Percentiles rank a stretch among this genome's conserved stretches.
phyloP scores from a whole-genome alignment of 306 rosid species.

The Chamaecrista fasciculata region DNA sequence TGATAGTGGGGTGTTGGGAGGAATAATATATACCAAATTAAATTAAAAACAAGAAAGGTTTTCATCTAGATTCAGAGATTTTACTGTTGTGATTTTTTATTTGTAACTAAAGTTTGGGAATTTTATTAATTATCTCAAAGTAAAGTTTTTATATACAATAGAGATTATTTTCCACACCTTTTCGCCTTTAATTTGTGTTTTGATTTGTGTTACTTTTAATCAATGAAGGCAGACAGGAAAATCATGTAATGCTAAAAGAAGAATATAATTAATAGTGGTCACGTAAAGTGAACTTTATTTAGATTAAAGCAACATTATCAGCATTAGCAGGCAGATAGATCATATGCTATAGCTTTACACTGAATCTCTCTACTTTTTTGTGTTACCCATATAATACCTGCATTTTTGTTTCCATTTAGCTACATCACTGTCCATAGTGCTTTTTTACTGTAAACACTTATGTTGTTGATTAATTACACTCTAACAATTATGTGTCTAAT shows the following conservation, averaged over 20 bases:
- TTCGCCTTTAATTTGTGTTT: background rate
- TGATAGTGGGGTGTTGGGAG: background rate
- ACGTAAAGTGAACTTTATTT: slow-evolving; percentile 15
- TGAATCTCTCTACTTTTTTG: background rate
- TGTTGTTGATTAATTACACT: slow-evolving; percentile 18
- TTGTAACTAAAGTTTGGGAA: background rate
- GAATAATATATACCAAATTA: background rate
- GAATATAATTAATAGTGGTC: slow-evolving; percentile 17
- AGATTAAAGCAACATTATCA: slow-evolving; percentile 30
- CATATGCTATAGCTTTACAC: slow-evolving; percentile 8
- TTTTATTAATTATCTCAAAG: background rate
- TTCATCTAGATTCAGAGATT: background rate
- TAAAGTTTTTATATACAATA: background rate
- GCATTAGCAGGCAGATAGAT: slow-evolving; percentile 24
- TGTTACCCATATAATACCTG: slow-evolving; percentile 32
- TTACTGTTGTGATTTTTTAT: background rate
- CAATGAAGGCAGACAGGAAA: slow-evolving; percentile 35
- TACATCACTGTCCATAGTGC: slow-evolving; percentile 26
- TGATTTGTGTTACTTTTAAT: slow-evolving; percentile 8
- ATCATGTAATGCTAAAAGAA: background rate
- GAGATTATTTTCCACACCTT: background rate
- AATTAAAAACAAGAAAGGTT: too few relatives aligned
- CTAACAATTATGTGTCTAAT: slow-evolving; percentile 21
- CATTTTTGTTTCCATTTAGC: slow-evolving; percentile 27
- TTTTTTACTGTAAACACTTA: slow-evolving; percentile 20